A percentile compares a stretch with the other conserved stretches of the same genome.
Evolutionary conservation across 495 filamentous ascomycete species (phyloP).

Genomic region (Tuber umbilicatum): DNA sequence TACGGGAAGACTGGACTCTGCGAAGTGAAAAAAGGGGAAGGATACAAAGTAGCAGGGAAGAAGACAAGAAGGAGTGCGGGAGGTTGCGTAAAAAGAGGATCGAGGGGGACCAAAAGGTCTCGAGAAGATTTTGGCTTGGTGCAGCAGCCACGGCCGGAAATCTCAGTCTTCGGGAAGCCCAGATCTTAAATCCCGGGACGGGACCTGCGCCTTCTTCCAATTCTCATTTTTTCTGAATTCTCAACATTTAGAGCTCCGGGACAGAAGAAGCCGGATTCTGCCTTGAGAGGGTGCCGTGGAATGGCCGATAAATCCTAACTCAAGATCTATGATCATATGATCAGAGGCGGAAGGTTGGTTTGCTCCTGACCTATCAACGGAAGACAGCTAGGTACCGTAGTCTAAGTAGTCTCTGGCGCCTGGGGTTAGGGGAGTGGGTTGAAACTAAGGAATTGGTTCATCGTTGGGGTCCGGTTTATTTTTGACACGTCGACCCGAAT

Average conservation of each 20-base stretch:
- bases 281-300: not conserved
- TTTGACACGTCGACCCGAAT: not conserved
- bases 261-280: not conserved
- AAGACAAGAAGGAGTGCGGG: not conserved
- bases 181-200: not conserved
- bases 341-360: not conserved
- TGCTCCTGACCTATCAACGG: not conserved
- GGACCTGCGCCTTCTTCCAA: not conserved
- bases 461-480: not conserved
- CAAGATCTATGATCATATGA: not conserved
- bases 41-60: not conserved
- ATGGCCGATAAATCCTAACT: not conserved
- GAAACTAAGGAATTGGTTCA: not conserved
- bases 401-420: not conserved
- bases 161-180: not conserved
- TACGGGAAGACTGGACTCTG: not conserved
- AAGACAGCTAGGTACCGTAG: not conserved
- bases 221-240: not conserved
- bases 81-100: not conserved
- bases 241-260: not conserved
- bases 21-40: not conserved
- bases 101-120: not conserved
- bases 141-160: not conserved
- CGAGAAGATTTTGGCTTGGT: not conserved
- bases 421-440: not conserved